Percentiles rank a stretch among this genome's conserved stretches.
Evolutionary conservation across 1,139 yeast species (phyloP).

Genomic region (Pichia sp.): DNA sequence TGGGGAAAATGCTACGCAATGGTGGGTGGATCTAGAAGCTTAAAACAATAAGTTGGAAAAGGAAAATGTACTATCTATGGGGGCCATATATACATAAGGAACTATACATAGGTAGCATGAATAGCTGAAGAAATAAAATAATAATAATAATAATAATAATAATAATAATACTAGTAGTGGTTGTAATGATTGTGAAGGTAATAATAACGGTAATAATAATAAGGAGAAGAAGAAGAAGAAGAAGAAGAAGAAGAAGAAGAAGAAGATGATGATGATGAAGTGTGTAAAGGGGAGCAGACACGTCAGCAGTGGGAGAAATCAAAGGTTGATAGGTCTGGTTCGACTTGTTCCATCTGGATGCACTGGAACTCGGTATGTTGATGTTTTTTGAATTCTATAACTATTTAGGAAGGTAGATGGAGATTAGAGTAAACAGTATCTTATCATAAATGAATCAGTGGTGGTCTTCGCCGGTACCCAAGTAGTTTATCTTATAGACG

Average conservation of each 20-base stretch:
- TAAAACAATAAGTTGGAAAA: not conserved
- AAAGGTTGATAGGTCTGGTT: too few species aligned
- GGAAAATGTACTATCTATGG: not conserved
- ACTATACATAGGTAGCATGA: not conserved
- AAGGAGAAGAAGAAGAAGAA: too few species aligned
- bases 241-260: too few species aligned
- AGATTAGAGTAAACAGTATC: constrained; percentile 3
- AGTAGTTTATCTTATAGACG: constrained; percentile 82
- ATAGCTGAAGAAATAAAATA: constrained; percentile 3
- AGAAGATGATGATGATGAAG: too few species aligned
- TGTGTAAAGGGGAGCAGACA: too few species aligned
- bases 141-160: constrained; percentile 3
- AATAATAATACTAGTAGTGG: constrained; percentile 1
- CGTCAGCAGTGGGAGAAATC: too few species aligned
- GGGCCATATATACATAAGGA: not conserved
- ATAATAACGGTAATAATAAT: too few species aligned
- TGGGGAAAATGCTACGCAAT: not conserved
- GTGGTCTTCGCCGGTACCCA: constrained; percentile 51
- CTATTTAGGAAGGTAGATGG: constrained; percentile 1
- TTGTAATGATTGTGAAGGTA: too few species aligned
- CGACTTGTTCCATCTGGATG: not conserved
- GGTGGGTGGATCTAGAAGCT: not conserved
- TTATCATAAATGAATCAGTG: constrained; percentile 13
- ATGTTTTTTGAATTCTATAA: constrained; percentile 1
- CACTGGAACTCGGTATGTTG: not conserved